Evolutionary conservation across 352 stramenopile species (phyloP).

Genomic region (Peronospora belbahrii): DNA sequence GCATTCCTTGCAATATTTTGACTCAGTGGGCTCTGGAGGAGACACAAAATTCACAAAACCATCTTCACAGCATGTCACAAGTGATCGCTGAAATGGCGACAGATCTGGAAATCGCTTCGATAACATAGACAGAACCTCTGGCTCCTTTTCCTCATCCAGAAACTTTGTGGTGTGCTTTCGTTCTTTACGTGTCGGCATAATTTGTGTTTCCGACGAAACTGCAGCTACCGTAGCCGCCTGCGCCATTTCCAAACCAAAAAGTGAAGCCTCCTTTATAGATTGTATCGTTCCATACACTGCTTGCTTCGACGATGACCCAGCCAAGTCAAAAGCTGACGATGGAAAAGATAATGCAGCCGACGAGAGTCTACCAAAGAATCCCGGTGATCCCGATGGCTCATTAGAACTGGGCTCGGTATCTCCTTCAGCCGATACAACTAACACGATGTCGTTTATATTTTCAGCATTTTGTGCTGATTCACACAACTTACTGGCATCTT

Average conservation of each 20-base stretch:
- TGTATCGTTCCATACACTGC: constrained; percentile 61
- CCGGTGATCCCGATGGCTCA: constrained; percentile 17
- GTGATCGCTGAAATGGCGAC: constrained; percentile 53
- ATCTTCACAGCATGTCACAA: constrained; percentile 64
- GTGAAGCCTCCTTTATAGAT: constrained; percentile 67
- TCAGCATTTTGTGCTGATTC: not conserved
- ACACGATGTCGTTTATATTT: constrained; percentile 5
- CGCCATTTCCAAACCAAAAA: constrained; percentile 65
- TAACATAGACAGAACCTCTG: constrained; percentile 54
- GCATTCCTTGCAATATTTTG: constrained; percentile 65
- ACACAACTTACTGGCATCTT: constrained; percentile 3
- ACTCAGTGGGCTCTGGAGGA: constrained; percentile 53
- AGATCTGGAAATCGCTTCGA: constrained; percentile 74
- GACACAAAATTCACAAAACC: constrained; percentile 38
- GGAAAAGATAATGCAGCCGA: constrained; percentile 51
- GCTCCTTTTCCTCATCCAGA: constrained; percentile 20
- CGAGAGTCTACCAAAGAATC: constrained; percentile 62
- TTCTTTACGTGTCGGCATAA: constrained; percentile 13
- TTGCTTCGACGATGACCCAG: constrained; percentile 53
- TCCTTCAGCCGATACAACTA: constrained; percentile 17
- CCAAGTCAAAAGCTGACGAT: constrained; percentile 53
- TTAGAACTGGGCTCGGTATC: constrained; percentile 14
- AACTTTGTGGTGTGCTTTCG: constrained; percentile 3
- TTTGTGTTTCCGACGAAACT: constrained; percentile 42
- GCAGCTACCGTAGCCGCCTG: constrained; percentile 55